Evolutionary conservation across 176 grass and related monocot species (phyloP).

Genomic region (Microstegium vimineum): DNA sequence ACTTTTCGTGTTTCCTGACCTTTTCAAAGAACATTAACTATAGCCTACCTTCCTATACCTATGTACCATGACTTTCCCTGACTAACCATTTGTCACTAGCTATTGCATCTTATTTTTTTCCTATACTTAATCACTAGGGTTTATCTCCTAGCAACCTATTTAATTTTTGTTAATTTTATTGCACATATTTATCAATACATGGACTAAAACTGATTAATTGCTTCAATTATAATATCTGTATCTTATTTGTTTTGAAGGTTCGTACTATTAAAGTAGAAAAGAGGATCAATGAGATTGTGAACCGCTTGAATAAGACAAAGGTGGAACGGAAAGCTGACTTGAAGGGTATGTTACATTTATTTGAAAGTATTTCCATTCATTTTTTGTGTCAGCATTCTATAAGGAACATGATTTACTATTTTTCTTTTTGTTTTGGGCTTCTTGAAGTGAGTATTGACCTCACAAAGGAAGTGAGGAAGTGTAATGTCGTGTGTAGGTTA

Average conservation of each 20-base stretch:
- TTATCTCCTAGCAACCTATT: background rate
- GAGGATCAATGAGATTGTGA: conserved; percentile 87
- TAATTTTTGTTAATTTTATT: background rate
- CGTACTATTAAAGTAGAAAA: conserved; percentile 86
- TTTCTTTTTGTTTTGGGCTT: background rate
- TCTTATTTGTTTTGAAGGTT: conserved; percentile 42
- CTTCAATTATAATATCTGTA: background rate
- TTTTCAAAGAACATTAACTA: background rate
- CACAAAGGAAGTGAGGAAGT: conserved; percentile 13
- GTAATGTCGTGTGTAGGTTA: background rate
- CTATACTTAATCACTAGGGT: background rate
- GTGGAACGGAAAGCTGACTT: conserved; percentile 84
- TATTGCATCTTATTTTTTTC: background rate
- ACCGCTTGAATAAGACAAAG: conserved; percentile 97
- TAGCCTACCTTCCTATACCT: background rate
- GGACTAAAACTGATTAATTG: background rate
- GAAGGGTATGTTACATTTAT: conserved; percentile 58
- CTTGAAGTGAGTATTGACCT: background rate
- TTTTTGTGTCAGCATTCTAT: background rate
- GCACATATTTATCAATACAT: background rate
- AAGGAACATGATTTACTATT: background rate
- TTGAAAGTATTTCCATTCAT: conserved; percentile 1
- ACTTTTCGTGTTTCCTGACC: background rate
- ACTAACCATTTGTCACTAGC: background rate
- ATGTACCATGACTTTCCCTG: background rate